Conservation (phyloP, 345 rosid species). For the Euphorbia lathyris region DNA sequence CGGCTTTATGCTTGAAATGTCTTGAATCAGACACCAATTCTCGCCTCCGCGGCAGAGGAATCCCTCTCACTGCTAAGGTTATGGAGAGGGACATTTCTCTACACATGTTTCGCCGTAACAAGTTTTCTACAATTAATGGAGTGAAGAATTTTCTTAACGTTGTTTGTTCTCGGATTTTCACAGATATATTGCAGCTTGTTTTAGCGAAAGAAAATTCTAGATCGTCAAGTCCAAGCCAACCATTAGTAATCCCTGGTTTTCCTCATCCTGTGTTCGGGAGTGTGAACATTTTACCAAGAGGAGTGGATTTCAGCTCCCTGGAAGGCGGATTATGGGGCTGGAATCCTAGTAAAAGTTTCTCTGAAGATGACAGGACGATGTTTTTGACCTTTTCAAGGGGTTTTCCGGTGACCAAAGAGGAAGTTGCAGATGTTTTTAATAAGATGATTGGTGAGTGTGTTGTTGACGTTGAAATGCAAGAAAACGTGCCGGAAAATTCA, state of each 20-base stretch:
- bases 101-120: slow-evolving; percentile 29
- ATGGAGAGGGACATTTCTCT: slow-evolving; percentile 25
- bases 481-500: slow-evolving; percentile 6
- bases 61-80: slow-evolving; percentile 27
- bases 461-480: slow-evolving; percentile 37
- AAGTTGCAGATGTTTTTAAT: slow-evolving; percentile 36
- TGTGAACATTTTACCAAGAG: slow-evolving; percentile 25
- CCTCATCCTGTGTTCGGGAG: slow-evolving; percentile 41
- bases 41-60: neutral
- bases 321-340: slow-evolving; percentile 39
- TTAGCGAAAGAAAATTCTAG: neutral
- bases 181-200: slow-evolving; percentile 32
- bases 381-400: slow-evolving; percentile 50
- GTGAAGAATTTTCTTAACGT: slow-evolving; percentile 37
- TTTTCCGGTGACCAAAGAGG: slow-evolving; percentile 37
- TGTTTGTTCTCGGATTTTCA: slow-evolving; percentile 32
- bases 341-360: slow-evolving; percentile 16
- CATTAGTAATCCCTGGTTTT: slow-evolving; percentile 34
- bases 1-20: slow-evolving; percentile 20
- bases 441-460: slow-evolving; percentile 27
- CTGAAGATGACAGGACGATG: slow-evolving; percentile 43
- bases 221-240: neutral
- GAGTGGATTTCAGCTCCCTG: slow-evolving; percentile 18
- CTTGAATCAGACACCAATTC: slow-evolving; percentile 5
- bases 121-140: slow-evolving; percentile 35